A percentile compares a stretch with the other conserved stretches of the same genome.
phyloP scores from a whole-genome alignment of 495 filamentous ascomycete genomes.

The Aspergillus panamensis region DNA sequence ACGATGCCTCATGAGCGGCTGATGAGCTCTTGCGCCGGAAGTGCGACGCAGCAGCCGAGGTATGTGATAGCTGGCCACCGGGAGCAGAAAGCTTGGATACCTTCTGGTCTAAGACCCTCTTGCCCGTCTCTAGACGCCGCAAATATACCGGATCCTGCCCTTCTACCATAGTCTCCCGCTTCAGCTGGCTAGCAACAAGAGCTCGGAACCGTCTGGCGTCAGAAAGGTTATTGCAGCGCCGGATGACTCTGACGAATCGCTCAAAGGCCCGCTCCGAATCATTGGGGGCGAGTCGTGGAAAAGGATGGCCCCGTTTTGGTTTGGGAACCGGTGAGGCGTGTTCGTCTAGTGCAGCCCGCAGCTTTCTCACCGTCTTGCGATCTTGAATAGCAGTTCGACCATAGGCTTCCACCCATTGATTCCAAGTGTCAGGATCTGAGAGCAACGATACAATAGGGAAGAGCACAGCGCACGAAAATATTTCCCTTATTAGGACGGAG shows the following conservation, averaged over 20 bases:
- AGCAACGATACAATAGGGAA: constrained; percentile 36
- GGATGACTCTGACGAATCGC: constrained; percentile 84
- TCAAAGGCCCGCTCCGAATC: constrained; percentile 94
- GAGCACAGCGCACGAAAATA: constrained; percentile 58
- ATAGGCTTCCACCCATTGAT: constrained; percentile 87
- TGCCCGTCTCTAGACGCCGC: constrained; percentile 85
- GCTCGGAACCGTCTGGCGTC: constrained; percentile 90
- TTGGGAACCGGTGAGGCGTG: constrained; percentile 84
- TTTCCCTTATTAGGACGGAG: constrained; percentile 74
- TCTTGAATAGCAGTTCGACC: constrained; percentile 88
- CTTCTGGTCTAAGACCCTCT: constrained; percentile 83
- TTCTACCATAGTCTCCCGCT: constrained; percentile 73
- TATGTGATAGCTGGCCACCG: constrained; percentile 43
- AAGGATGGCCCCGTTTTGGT: constrained; percentile 54
- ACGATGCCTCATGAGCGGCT: constrained; percentile 62
- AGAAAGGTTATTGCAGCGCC: constrained; percentile 86
- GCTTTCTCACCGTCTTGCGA: constrained; percentile 88
- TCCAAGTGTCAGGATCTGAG: constrained; percentile 94
- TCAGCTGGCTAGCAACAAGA: constrained; percentile 88
- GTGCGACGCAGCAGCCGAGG: constrained; percentile 34
- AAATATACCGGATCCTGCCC: constrained; percentile 81
- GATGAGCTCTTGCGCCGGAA: constrained; percentile 44
- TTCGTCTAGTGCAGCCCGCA: constrained; percentile 90
- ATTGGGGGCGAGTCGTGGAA: constrained; percentile 61
- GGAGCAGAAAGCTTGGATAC: constrained; percentile 76